Evolutionary conservation across 208 protist genomes (phyloP).

Genomic region (Leptomonas pyrrhocoris): DNA sequence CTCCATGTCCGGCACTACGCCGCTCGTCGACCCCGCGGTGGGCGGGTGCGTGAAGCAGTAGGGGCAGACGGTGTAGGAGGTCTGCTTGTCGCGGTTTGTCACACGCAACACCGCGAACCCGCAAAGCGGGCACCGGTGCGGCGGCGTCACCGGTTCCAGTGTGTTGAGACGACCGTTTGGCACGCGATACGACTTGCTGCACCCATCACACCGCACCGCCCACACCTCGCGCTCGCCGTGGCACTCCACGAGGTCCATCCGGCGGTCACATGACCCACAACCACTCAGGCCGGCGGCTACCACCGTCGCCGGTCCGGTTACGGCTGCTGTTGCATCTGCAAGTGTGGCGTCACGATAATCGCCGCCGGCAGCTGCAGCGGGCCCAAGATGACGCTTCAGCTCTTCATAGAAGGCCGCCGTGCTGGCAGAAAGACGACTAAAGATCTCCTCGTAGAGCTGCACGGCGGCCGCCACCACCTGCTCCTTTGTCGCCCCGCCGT

Average conservation of each 20-base stretch:
- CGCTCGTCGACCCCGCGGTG: constrained; percentile 9
- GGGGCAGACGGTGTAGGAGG: constrained; percentile 76
- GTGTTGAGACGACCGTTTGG: constrained; percentile 60
- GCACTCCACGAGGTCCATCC: constrained; percentile 67
- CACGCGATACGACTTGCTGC: constrained; percentile 52
- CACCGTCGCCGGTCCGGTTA: constrained; percentile 26
- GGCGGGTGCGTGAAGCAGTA: constrained; percentile 82
- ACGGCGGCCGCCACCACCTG: constrained; percentile 83
- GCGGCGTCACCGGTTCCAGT: constrained; percentile 39
- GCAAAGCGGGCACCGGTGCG: constrained; percentile 69
- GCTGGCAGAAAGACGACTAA: constrained; percentile 56
- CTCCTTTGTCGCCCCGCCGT: constrained; percentile 72
- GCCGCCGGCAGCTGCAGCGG: background rate
- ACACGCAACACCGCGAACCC: constrained; percentile 66
- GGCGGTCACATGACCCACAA: constrained; percentile 55
- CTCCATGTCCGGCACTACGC: constrained; percentile 40
- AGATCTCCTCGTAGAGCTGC: constrained; percentile 80
- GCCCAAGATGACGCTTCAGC: constrained; percentile 50
- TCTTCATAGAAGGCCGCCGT: constrained; percentile 54
- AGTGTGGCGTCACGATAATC: background rate
- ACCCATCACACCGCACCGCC: constrained; percentile 49
- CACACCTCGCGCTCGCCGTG: constrained; percentile 48
- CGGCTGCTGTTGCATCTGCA: background rate
- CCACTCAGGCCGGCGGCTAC: constrained; percentile 29
- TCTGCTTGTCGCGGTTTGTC: constrained; percentile 71